Percentiles rank a stretch among this genome's conserved stretches.
phyloP scores from a whole-genome alignment of 2,329 filamentous ascomycete genomes.

The Apiospora rasikravindrae region DNA sequence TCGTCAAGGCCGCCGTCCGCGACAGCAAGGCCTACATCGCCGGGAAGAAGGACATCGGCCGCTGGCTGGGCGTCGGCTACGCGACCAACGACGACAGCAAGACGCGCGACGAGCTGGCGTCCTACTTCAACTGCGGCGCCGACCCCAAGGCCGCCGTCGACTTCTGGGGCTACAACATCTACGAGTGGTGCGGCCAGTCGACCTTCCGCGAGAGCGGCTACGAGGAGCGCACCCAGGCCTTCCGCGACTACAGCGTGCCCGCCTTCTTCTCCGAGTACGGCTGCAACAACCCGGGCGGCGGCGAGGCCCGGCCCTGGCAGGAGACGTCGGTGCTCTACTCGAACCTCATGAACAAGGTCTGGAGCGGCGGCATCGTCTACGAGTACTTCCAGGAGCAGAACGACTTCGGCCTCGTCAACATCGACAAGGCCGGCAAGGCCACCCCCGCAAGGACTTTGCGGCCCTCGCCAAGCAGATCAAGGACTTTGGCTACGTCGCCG shows the following conservation, averaged over 20 bases:
- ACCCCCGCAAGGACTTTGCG: constrained; percentile 66
- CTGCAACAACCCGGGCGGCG: constrained; percentile 61
- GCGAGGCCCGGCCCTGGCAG: constrained; percentile 65
- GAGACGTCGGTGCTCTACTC: constrained; percentile 71
- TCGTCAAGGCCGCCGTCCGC: constrained; percentile 78
- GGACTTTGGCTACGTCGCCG: constrained; percentile 56
- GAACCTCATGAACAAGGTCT: constrained; percentile 68
- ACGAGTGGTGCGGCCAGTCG: constrained; percentile 76
- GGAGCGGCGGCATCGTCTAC: constrained; percentile 80
- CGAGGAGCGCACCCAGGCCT: constrained; percentile 69
- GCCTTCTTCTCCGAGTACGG: constrained; percentile 82
- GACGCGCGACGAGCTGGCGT: constrained; percentile 69
- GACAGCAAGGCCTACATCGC: constrained; percentile 80
- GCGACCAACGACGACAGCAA: constrained; percentile 74
- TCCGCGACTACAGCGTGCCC: constrained; percentile 71
- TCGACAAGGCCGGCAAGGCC: constrained; percentile 52
- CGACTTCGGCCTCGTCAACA: constrained; percentile 65
- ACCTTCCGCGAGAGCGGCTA: constrained; percentile 69
- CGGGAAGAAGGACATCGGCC: constrained; percentile 65
- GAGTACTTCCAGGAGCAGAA: constrained; percentile 80
- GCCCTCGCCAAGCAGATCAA: constrained; percentile 65
- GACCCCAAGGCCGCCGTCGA: constrained; percentile 63
- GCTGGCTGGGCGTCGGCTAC: constrained; percentile 72
- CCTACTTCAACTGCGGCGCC: constrained; percentile 75
- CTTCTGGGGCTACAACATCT: constrained; percentile 86